Evolutionary conservation across 192 early-diverging fungal genomes (phyloP), one percentile per base, ranked within the genome.

Genomic region (Coemansia sp.): DNA sequence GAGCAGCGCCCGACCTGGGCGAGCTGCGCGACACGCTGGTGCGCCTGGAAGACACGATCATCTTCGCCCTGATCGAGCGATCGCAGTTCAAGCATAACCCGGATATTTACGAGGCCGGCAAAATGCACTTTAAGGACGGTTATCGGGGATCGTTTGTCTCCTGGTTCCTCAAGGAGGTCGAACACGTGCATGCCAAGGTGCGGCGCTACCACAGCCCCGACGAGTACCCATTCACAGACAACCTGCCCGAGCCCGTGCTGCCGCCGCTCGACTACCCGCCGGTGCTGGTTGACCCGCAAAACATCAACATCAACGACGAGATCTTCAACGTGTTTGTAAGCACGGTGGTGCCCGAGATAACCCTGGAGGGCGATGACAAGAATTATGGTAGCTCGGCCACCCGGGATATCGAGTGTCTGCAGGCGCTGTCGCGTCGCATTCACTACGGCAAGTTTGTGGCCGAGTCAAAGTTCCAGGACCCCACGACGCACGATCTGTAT

Each of bases 361-460:
- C 90, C 56, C 41, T 58, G 0, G 19, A 54, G 1, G 88, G 86
- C 1, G 91, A 94, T 65, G 96, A 99, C 64, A 62, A 64, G 11
- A 94, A 99, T 74, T 91, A 97, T 70, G 96, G 96, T 19, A 87
- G 86, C 8, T 80, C 92, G n/a, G 89, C 94, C 5, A 96, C 94
- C 20, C 84, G 88, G 44, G 96, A 99, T 69, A 87, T 94, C 12
- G 90, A 93, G 42, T 91, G 88, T 19, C 68, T 99, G 19, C 96
- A 99, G 72, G 83, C 90, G 0, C 78, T 99, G 25, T 91, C 88
- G 55, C 82, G 90, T 38, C 82, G 96, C 51, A 95, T 99, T 58
- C 96, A 99, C 75, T 95, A 92, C 56, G 96, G 93, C 43, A 97
- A 96, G 67, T 99, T 93, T 64, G 88, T 96, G 23, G 94, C 94